Evolutionary conservation across 139 green algal species (phyloP).

Genomic region (Picochlorum sp.): DNA sequence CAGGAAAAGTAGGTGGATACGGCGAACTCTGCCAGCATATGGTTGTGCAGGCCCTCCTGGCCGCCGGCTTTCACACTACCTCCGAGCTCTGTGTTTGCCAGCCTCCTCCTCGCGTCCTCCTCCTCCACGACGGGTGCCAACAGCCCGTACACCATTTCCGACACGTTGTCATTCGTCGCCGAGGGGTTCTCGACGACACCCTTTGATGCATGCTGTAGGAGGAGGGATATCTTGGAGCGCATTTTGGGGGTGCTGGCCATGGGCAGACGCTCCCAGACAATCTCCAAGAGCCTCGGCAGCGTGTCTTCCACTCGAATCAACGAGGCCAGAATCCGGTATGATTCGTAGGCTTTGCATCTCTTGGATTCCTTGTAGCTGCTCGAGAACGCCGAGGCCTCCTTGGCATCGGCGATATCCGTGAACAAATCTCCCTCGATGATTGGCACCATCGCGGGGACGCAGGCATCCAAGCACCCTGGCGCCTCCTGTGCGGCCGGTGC

Average conservation of each 20-base stretch:
- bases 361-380: slow-evolving; percentile 74
- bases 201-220: slow-evolving; percentile 56
- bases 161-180: slow-evolving; percentile 40
- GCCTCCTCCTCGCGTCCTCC: not conserved
- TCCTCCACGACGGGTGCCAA: slow-evolving; percentile 24
- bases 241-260: slow-evolving; percentile 43
- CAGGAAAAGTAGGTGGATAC: slow-evolving; percentile 55
- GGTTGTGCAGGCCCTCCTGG: slow-evolving; percentile 35
- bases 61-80: too few relatives aligned
- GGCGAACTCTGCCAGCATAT: slow-evolving; percentile 73
- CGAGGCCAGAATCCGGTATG: slow-evolving; percentile 61
- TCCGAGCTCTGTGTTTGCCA: too few relatives aligned
- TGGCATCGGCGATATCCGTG: slow-evolving; percentile 60
- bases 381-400: slow-evolving; percentile 61
- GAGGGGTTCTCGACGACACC: slow-evolving; percentile 64
- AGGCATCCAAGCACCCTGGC: slow-evolving; percentile 49
- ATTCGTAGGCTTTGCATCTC: slow-evolving; percentile 54
- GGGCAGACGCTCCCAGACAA: slow-evolving; percentile 31
- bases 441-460: slow-evolving; percentile 50
- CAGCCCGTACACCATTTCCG: slow-evolving; percentile 48
- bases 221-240: slow-evolving; percentile 52
- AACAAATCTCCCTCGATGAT: slow-evolving; percentile 79
- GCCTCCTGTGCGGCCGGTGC: slow-evolving; percentile 1
- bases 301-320: slow-evolving; percentile 51
- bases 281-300: slow-evolving; percentile 29